Base-by-base conservation (phyloP, 2,329 filamentous ascomycete genomes). In the Polytolypa hystricis region DNA sequence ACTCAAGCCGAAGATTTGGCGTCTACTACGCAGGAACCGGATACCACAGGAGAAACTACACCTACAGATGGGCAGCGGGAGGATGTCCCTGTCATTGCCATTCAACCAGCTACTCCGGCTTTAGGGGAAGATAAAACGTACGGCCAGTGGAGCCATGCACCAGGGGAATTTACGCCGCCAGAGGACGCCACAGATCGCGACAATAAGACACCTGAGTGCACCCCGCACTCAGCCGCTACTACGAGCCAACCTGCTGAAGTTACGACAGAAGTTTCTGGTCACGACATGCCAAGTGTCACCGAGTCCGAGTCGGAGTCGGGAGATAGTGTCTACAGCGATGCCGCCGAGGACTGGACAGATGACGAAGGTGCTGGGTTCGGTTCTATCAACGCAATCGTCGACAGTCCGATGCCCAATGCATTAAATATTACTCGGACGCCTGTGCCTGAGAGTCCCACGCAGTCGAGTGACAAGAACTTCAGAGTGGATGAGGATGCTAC, bases 81-180 rank as follows among this genome's bases (percentile, higher is more conserved):
- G 9, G 25, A 43, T 19, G 49, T 66, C 4, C 68, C 69, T 18
- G 51, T 55, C 15, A 66, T 72, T 45, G 53, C 61, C 16, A 48
- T 71, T 28, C 60, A 64, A 37, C 60, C 64, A 39, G 61, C 68
- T 18, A 70, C 68, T 8, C 67, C 69, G 3, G 62, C 56, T 5
- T 19, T 60, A 14, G 61, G 65, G 26, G 56, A 58, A 18, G 48
- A 46, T 48, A 47, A 50, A 45, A 49, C 42, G 53, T 58, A 61
- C 41, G 49, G 54, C 39, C 52, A 63, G 41, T 57, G 62, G 35
- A 68, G 71, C 27, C 65, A 65, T 27, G 56, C 79, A 11, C 78
- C 79, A 6, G 78, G 77, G 5, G 69, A 66, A 0, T 82, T 78
- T 43, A 74, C 74, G 14, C 21, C 30, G 18, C 20, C 16, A 35